Evolutionary conservation across 2,329 filamentous ascomycete species (phyloP), one percentile per base, ranked within the genome.

Genomic region (Aspergillus neotritici): DNA sequence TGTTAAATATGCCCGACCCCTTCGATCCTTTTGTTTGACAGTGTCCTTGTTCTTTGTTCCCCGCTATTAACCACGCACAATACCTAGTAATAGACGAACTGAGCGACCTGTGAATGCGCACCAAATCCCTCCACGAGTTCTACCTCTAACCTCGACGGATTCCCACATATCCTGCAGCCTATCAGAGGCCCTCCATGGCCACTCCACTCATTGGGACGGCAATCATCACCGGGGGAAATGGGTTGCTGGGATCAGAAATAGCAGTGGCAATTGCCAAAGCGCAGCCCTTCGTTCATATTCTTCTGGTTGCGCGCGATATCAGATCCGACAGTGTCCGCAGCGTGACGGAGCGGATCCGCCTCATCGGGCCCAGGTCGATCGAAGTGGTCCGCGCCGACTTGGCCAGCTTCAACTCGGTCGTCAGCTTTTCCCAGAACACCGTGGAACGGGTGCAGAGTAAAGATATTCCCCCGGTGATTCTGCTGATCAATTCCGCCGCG

Each of bases 201-300:
- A 64, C 57, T 44, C 57, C 62, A 41, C 59, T 66, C 11, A 52
- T 52, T 21, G 63, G 62, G 29, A 66, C 63, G 5, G 63, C 63
- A 14, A 63, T 66, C 31, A 65, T 66, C 33, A 66, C 63, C 30
- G 63, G 63, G 12, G 63, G 57, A 34, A 63, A 62, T 56, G 63
- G 63, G 9, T 46, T 50, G 5, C 49, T 66, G 31, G 61, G 63
- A 10, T 63, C 63, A n/a, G 60, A 62, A 49, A 60, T 66, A 44
- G 61, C 62, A 21, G 42, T 64, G 31, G 55, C 60, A 30, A 62
- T 66, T 39, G 63, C 63, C 14, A 64, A 63, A 48, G 55, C 55
- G 10, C 61, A 65, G 32, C 63, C 63, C n/a, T 61, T 62, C 37
- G 57, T 61, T 7, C 63, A 66, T 40, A 43, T 66, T 8, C 48